Percentiles rank a stretch among this genome's conserved stretches.
Conservation (phyloP, 1,284 basidiomycete genomes). For the Boletus sp. region DNA sequence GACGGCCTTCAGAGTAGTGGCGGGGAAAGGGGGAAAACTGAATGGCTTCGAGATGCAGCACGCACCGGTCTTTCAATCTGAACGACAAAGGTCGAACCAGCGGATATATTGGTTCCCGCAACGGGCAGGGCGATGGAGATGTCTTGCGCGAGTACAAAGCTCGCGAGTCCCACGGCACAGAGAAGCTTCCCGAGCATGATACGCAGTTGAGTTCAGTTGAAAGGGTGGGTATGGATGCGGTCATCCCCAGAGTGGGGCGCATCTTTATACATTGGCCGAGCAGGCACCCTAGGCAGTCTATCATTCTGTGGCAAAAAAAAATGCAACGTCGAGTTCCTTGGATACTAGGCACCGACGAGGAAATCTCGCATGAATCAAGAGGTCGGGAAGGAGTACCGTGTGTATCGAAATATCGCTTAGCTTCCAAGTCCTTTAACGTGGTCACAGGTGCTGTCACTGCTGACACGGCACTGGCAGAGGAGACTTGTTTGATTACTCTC, state of each 20-base stretch:
- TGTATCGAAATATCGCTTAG: not conserved
- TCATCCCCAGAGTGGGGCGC: not conserved
- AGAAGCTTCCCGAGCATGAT: constrained; percentile 17
- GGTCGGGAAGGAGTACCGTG: not conserved
- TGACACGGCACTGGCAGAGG: no score
- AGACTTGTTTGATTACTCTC: not conserved
- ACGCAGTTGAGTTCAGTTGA: no score
- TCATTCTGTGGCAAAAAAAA: not conserved
- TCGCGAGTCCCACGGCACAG: constrained; percentile 9
- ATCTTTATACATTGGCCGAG: constrained; percentile 9
- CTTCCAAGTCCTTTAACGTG: not conserved
- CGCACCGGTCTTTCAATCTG: constrained; percentile 45
- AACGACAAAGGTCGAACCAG: constrained; percentile 39
- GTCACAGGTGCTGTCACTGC: not conserved
- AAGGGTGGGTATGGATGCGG: not conserved
- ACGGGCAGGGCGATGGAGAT: constrained; percentile 38
- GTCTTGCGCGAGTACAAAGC: constrained; percentile 37
- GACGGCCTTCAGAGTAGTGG: not conserved
- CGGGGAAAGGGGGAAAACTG: no score
- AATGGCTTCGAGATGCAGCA: not conserved
- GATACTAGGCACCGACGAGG: no score
- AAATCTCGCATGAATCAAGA: no score
- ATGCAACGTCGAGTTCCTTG: no score
- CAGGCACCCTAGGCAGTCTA: not conserved
- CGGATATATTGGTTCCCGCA: constrained; percentile 30